Evolutionary conservation across 768 basidiomycete genomes (phyloP).

Genomic region (Sutorius australiensis): DNA sequence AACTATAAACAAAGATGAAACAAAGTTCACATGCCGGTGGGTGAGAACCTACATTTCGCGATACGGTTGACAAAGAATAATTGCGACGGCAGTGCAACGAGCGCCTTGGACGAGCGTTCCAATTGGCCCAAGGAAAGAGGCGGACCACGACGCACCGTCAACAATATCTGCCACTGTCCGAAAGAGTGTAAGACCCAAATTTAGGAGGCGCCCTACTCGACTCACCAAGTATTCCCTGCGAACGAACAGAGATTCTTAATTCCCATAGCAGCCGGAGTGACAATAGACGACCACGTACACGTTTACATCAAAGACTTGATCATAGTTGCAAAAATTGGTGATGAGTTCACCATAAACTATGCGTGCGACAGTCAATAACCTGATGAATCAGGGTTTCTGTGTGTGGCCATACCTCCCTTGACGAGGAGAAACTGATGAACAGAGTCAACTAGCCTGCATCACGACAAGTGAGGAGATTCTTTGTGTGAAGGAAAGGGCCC

Average conservation of each 20-base stretch:
- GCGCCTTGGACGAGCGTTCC: neutral
- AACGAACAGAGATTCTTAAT: neutral
- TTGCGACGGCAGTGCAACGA: slow-evolving; percentile 18
- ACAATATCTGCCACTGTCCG: slow-evolving; percentile 19
- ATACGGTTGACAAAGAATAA: slow-evolving; percentile 20
- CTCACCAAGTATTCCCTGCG: slow-evolving; percentile 17
- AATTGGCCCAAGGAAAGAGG: neutral
- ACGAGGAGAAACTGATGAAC: slow-evolving; percentile 15
- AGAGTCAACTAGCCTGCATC: slow-evolving; percentile 13
- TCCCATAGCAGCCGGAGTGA: neutral
- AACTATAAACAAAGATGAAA: slow-evolving; percentile 5
- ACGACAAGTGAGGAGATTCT: neutral
- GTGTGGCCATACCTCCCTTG: slow-evolving; percentile 13
- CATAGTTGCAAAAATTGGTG: slow-evolving; percentile 13
- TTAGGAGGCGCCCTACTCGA: neutral
- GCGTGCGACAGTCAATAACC: slow-evolving; percentile 2
- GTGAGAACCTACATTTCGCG: slow-evolving; percentile 13
- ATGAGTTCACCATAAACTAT: slow-evolving; percentile 14
- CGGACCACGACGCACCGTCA: slow-evolving; percentile 12
- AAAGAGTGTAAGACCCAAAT: neutral
- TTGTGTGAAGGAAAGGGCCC: neutral
- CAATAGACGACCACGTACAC: slow-evolving; percentile 4
- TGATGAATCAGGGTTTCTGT: neutral
- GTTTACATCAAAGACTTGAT: slow-evolving; percentile 5
- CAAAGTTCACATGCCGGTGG: neutral